phyloP scores from a whole-genome alignment of 305 asterid genomes.

The Solanum hybrid region DNA sequence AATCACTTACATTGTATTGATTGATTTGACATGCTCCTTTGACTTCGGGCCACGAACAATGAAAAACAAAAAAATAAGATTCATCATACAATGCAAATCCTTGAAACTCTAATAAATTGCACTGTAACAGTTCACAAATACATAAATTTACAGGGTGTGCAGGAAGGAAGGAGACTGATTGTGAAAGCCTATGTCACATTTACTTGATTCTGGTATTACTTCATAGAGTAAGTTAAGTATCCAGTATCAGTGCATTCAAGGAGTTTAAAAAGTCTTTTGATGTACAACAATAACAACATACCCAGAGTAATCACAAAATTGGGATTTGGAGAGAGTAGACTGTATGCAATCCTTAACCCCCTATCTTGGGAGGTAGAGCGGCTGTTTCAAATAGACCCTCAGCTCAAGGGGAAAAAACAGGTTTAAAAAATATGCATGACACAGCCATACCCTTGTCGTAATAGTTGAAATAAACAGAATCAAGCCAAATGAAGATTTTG shows the following conservation, averaged over 20 bases:
- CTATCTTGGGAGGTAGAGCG: neutral
- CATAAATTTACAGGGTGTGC: neutral
- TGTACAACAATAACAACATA: neutral
- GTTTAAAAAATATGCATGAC: neutral
- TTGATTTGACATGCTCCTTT: constrained; percentile 49
- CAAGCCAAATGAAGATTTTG: neutral
- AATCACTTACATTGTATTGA: constrained; percentile 56
- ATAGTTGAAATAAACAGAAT: neutral
- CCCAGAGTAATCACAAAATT: neutral
- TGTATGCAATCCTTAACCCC: neutral
- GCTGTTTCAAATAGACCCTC: neutral
- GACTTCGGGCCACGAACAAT: constrained; percentile 30
- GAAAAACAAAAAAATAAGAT: constrained; percentile 11
- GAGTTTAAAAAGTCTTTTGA: neutral
- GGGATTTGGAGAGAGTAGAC: neutral
- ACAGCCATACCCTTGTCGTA: neutral
- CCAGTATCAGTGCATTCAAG: neutral
- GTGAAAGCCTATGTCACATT: neutral
- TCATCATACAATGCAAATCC: neutral
- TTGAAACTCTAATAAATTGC: neutral
- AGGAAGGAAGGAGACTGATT: neutral
- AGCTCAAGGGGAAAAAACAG: neutral
- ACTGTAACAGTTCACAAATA: neutral
- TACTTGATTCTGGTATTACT: neutral
- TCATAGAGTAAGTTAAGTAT: neutral